Base-by-base conservation (phyloP, 768 basidiomycete genomes). In the Kwoniella europaea region DNA sequence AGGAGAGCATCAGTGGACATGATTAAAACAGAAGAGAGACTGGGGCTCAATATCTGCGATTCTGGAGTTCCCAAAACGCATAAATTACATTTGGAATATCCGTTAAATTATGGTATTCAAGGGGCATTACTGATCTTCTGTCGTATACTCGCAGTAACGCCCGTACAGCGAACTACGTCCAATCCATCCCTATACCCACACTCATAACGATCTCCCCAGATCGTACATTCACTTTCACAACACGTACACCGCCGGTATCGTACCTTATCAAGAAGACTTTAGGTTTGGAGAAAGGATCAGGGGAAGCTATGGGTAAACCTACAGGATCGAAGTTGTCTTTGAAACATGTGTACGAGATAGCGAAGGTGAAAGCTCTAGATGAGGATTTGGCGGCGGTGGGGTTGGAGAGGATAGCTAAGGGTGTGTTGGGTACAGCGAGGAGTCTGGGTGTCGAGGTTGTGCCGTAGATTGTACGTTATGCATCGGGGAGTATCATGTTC, bases 321-420 rank as follows among this genome's bases (percentile, higher is more conserved):
- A 58, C 68, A 55, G 64, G 89, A 71, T 93, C 91, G 61, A 93
- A 91, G 57, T 43, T 70, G 20, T 92, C 89, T 81, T 88, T 98
- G 79, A 99, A 99, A 87, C 95, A 98, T 87, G 88, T 98, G 82
- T 98, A 94, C 84, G 97, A 98, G 87, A 97, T 99, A 82, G 93
- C 96, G 46, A 96, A 92, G 88, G 92, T 99, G 84, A 99, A 99
- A 86, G 88, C 89, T 64, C 89, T 88, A 79, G 97, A 99, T 85
- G 91, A 91, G 73, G 91, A 93, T 83, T 86, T 97, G 87, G 91
- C 88, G 85, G 91, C 91, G 81, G 87, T 97, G 74, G 88, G 89
- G 73, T 87, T 96, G 73, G 92, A 97, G 86, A 89, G 90, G 76
- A 91, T 99, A 63, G 91, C 93, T 35, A 90, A 90, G 80, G 92